Evolutionary conservation across 495 filamentous ascomycete species (phyloP).

Genomic region (Tetracladium marchalianum): DNA sequence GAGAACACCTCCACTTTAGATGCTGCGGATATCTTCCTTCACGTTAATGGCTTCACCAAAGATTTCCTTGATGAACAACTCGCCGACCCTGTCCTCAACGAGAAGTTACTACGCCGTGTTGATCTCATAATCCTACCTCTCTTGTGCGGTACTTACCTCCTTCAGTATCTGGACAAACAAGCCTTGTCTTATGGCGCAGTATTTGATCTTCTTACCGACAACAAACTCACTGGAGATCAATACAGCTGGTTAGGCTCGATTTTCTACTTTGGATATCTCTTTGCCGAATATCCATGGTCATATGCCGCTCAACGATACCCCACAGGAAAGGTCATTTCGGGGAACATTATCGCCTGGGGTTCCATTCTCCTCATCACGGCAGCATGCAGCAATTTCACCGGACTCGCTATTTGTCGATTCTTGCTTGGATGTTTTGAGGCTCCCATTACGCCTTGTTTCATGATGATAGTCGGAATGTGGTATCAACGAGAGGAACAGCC

Average conservation of each 20-base stretch:
- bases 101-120: background rate
- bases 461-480: constrained; percentile 49
- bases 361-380: constrained; percentile 31
- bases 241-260: constrained; percentile 35
- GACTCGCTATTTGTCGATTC: constrained; percentile 28
- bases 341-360: constrained; percentile 23
- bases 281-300: constrained; percentile 38
- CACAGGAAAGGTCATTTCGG: constrained; percentile 30
- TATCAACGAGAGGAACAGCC: constrained; percentile 48
- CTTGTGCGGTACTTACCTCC: constrained; percentile 41
- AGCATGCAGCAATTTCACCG: constrained; percentile 23
- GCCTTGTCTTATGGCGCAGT: constrained; percentile 45
- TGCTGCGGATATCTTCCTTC: constrained; percentile 5
- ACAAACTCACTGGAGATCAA: constrained; percentile 38
- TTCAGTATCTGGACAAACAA: constrained; percentile 48
- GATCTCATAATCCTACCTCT: constrained; percentile 27
- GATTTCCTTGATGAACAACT: constrained; percentile 4
- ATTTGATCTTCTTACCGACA: constrained; percentile 40
- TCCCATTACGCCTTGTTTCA: constrained; percentile 18
- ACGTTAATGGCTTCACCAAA: constrained; percentile 1
- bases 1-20: background rate
- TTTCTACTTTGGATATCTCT: constrained; percentile 21
- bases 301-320: constrained; percentile 32
- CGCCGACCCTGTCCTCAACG: background rate
- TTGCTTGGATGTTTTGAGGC: constrained; percentile 26